A percentile compares a stretch with the other conserved stretches of the same genome.
Evolutionary conservation across 768 basidiomycete genomes (phyloP).

Genomic region (Boletus fagicola): DNA sequence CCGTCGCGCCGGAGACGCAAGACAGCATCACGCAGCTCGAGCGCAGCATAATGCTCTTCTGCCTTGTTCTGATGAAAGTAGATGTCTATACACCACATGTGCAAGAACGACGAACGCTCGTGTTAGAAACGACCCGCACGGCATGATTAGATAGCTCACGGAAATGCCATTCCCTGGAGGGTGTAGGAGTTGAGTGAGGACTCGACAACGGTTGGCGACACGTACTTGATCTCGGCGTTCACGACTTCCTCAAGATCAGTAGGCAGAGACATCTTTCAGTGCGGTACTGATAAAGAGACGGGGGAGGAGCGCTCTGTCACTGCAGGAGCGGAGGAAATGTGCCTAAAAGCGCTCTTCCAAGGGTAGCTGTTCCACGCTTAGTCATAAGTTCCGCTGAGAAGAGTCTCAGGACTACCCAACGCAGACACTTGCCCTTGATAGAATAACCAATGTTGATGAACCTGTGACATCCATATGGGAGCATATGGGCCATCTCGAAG

Average conservation of each 20-base stretch:
- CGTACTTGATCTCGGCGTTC: conserved; percentile 62
- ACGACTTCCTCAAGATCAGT: conserved; percentile 58
- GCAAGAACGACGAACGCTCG: not conserved
- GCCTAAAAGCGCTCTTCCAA: too few species aligned
- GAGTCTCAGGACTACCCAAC: too few species aligned
- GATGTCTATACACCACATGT: conserved; percentile 50
- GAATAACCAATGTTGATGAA: too few species aligned
- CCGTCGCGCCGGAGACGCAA: conserved; percentile 69
- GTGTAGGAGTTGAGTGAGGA: not conserved
- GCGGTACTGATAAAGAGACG: not conserved
- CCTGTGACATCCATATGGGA: too few species aligned
- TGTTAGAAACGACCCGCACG: not conserved
- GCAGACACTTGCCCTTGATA: too few species aligned
- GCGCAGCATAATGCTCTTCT: conserved; percentile 59
- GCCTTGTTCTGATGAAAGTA: conserved; percentile 73
- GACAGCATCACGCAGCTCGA: conserved; percentile 69
- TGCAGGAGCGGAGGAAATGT: not conserved
- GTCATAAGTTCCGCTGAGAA: too few species aligned
- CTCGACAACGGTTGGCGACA: conserved; percentile 5
- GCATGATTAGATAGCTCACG: conserved; percentile 42
- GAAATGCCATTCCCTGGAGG: conserved; percentile 73
- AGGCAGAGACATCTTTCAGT: conserved; percentile 29
- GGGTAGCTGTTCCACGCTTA: too few species aligned
- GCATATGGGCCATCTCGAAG: too few species aligned
- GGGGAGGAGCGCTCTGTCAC: not conserved